A percentile compares a stretch with the other conserved stretches of the same genome.
These are phyloP conservation scores for Silene noctiflora DNA, from an alignment of 179 eudicot species.

Conservation along the genomic window DNA sequence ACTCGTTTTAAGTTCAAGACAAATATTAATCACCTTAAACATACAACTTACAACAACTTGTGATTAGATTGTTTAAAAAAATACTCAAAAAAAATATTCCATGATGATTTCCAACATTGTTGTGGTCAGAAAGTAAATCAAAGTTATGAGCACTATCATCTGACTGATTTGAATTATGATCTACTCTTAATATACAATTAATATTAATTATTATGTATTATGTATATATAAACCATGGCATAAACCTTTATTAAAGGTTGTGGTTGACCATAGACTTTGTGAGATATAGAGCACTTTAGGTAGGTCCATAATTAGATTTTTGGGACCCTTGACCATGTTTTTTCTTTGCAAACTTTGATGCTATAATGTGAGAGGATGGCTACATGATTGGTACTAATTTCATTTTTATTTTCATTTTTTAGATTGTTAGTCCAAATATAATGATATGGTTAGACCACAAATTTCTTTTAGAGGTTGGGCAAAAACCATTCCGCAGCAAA, in stretches of 20 bases:
- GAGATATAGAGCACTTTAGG: constrained; percentile 11
- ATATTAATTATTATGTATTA: no score
- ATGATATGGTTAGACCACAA: no score
- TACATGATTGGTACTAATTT: neutral
- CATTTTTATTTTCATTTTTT: neutral
- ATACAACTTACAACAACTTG: no score
- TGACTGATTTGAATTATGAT: neutral
- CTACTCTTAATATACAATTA: neutral
- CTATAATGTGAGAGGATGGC: neutral
- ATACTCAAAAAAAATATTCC: constrained; percentile 3
- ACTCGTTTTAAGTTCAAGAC: no score
- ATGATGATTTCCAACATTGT: constrained; percentile 24
- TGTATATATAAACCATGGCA: neutral
- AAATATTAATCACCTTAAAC: no score
- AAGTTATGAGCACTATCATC: constrained; percentile 17
- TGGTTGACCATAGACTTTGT: constrained; percentile 27
- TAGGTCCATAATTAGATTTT: constrained; percentile 12
- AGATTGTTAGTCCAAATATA: no score
- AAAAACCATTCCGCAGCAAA: no score
- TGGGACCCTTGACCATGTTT: constrained; percentile 20
- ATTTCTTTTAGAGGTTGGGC: no score
- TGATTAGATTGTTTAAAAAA: neutral
- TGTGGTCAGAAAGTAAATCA: constrained; percentile 15
- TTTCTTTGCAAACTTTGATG: constrained; percentile 20
- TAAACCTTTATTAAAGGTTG: neutral